Evolutionary conservation across 2,329 filamentous ascomycete genomes (phyloP).

Genomic region (Pestalotiopsis sp.): DNA sequence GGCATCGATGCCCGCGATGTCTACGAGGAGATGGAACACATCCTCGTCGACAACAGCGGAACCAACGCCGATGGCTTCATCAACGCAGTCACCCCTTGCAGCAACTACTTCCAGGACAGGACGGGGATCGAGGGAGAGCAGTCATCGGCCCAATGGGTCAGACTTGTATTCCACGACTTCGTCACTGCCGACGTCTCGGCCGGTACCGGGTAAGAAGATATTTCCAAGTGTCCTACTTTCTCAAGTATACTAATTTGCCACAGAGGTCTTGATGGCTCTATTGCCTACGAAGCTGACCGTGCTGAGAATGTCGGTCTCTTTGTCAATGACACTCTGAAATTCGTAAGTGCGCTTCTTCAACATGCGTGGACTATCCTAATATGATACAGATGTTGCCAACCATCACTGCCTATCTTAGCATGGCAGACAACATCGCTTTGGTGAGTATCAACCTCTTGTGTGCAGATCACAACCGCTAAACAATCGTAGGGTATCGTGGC

Average conservation of each 20-base stretch:
- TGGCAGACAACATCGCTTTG: constrained; percentile 12
- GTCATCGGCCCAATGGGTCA: constrained; percentile 7
- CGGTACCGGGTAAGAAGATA: constrained; percentile 6
- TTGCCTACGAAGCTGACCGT: constrained; percentile 7
- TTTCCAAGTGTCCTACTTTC: not conserved
- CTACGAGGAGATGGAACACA: constrained; percentile 8
- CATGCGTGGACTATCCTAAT: not conserved
- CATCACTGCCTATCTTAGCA: constrained; percentile 7
- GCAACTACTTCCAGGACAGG: constrained; percentile 5
- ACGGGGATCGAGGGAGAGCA: constrained; percentile 4
- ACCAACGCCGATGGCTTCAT: constrained; percentile 8
- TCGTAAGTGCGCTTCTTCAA: not conserved
- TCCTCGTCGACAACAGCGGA: constrained; percentile 5
- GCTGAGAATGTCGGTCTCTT: constrained; percentile 9
- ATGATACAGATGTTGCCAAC: constrained; percentile 5
- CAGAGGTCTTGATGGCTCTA: constrained; percentile 11
- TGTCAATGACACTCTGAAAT: constrained; percentile 10
- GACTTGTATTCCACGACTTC: constrained; percentile 7
- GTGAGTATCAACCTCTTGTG: not conserved
- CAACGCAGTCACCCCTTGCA: constrained; percentile 6
- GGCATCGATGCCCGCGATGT: constrained; percentile 2
- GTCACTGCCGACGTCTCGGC: constrained; percentile 3
- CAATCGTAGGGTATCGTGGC: constrained; percentile 1
- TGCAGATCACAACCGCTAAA: not conserved
- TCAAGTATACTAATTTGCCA: not conserved